phyloP scores from a whole-genome alignment of 441 rosid species.

The Corymbia citriodora region DNA sequence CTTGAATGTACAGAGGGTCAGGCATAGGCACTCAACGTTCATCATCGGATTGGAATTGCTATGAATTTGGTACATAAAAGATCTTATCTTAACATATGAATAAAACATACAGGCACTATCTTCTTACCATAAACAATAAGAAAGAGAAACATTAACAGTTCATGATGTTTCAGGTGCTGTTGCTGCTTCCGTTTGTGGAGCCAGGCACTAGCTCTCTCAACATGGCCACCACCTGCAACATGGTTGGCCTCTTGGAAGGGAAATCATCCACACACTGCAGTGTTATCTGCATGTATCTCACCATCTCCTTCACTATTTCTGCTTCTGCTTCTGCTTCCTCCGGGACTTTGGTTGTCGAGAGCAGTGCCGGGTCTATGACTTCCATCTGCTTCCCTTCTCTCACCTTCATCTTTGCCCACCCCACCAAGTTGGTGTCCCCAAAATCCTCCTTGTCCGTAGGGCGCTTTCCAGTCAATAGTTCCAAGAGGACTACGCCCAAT shows the following conservation, averaged over 20 bases:
- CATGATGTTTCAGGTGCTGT: constrained; percentile 15
- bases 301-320: constrained; percentile 72
- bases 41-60: background rate
- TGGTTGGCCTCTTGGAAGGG: constrained; percentile 82
- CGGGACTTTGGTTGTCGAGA: constrained; percentile 28
- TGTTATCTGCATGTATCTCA: constrained; percentile 72
- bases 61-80: background rate
- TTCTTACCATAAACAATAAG: background rate
- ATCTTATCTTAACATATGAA: background rate
- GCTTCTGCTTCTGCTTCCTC: constrained; percentile 28
- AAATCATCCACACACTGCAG: constrained; percentile 90
- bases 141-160: background rate
- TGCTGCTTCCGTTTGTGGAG: constrained; percentile 46
- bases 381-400: constrained; percentile 92
- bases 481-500: constrained; percentile 80
- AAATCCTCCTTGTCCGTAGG: constrained; percentile 96
- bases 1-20: background rate
- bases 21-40: background rate
- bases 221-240: constrained; percentile 92
- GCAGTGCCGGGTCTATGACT: constrained; percentile 75
- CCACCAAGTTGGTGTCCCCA: constrained; percentile 93
- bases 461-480: constrained; percentile 82
- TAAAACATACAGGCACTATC: background rate
- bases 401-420: constrained; percentile 91
- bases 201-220: constrained; percentile 67